Conservation (phyloP, 441 rosid genomes). For the Erodium moschatum region DNA sequence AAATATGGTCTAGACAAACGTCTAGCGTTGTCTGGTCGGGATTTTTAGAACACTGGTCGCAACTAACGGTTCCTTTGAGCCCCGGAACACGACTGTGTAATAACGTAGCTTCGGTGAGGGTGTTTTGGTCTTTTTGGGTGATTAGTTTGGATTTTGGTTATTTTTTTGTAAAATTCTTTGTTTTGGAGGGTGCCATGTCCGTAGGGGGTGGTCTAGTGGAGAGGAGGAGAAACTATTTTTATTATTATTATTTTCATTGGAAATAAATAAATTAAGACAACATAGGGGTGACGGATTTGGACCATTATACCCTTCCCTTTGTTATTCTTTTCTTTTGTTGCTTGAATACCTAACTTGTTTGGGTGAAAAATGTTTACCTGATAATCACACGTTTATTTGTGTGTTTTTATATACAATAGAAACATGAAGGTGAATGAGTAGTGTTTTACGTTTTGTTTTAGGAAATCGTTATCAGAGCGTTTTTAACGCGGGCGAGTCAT, state of each 20-base stretch:
- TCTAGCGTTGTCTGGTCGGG: too few relatives aligned
- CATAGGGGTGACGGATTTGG: not conserved
- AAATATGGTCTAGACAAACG: too few relatives aligned
- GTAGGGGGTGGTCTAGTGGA: not conserved
- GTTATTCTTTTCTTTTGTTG: conserved; percentile 1
- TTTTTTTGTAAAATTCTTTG: not conserved
- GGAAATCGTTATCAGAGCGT: too few relatives aligned
- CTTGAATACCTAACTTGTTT: conserved; percentile 3
- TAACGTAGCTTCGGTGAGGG: not conserved
- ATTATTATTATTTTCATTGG: too few relatives aligned
- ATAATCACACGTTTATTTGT: not conserved
- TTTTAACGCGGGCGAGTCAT: too few relatives aligned
- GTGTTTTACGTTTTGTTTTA: too few relatives aligned
- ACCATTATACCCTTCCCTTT: not conserved
- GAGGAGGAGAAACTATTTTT: not conserved
- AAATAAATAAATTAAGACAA: not conserved
- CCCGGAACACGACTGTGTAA: not conserved
- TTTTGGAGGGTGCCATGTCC: conserved; percentile 3
- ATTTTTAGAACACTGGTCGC: too few relatives aligned
- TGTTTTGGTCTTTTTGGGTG: not conserved
- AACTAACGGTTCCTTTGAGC: not conserved
- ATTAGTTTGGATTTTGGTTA: not conserved
- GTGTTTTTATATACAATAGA: too few relatives aligned
- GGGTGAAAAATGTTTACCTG: not conserved
- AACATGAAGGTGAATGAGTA: too few relatives aligned